phyloP scores from a whole-genome alignment of 257 asterid genomes.

The Solanum ossicruentum region DNA sequence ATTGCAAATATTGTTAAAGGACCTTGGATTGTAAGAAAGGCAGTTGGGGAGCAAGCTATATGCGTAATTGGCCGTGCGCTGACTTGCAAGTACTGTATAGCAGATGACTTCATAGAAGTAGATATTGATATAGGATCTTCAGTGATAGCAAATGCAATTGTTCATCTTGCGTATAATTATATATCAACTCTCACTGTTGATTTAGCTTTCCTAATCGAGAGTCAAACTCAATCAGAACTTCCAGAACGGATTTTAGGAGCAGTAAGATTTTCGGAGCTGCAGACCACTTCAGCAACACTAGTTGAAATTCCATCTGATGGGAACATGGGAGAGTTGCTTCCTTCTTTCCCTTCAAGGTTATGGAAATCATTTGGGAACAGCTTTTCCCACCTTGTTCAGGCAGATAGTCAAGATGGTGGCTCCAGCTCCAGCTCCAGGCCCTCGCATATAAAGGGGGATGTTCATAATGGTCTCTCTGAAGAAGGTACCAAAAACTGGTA shows the following conservation, averaged over 20 bases:
- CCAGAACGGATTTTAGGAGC: constrained; percentile 82
- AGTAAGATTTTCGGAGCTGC: constrained; percentile 57
- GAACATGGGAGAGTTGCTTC: constrained; percentile 10
- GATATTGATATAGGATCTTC: constrained; percentile 82
- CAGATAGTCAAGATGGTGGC: constrained; percentile 25
- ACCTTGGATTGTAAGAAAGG: constrained; percentile 79
- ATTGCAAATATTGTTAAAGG: constrained; percentile 64
- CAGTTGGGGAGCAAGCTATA: constrained; percentile 86
- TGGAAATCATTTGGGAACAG: constrained; percentile 57
- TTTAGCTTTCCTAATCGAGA: constrained; percentile 78
- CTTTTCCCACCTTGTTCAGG: constrained; percentile 29
- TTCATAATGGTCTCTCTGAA: constrained; percentile 6
- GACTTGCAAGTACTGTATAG: constrained; percentile 35
- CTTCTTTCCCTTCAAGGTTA: constrained; percentile 34
- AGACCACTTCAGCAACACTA: constrained; percentile 29
- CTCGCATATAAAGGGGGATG: constrained; percentile 10
- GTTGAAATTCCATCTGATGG: constrained; percentile 30
- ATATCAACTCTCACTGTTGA: constrained; percentile 46
- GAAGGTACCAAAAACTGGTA: constrained; percentile 20
- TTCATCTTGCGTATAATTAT: constrained; percentile 71
- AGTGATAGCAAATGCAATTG: constrained; percentile 66
- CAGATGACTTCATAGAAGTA: constrained; percentile 53
- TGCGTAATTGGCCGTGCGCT: constrained; percentile 57
- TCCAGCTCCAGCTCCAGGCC: not conserved
- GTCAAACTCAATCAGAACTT: constrained; percentile 54